Conservation (phyloP, 805 yeast species). For the Pichia sporocuriosa region DNA sequence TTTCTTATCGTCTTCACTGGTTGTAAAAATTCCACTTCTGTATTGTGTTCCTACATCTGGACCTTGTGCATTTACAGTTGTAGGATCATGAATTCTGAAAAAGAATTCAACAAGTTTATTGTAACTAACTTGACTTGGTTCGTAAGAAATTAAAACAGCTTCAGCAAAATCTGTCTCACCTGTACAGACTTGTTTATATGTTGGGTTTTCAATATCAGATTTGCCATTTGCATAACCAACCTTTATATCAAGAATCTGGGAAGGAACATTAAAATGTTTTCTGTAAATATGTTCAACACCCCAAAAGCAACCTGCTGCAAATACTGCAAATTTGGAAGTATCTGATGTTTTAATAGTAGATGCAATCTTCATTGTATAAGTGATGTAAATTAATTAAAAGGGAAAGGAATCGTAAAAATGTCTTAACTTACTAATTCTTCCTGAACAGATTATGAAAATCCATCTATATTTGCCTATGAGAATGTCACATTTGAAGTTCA, state of each 20-base stretch:
- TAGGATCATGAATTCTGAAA: constrained; percentile 92
- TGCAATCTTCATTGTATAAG: neutral
- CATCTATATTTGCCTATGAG: too few species aligned
- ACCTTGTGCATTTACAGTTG: constrained; percentile 77
- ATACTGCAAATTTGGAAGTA: constrained; percentile 47
- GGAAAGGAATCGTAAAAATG: too few species aligned
- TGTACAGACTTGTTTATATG: constrained; percentile 67
- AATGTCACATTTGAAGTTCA: too few species aligned
- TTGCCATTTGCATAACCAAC: constrained; percentile 91
- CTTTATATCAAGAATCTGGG: constrained; percentile 62
- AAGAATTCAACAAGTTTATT: constrained; percentile 71
- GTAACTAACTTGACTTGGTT: constrained; percentile 56
- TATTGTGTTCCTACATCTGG: constrained; percentile 87
- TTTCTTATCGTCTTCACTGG: constrained; percentile 41
- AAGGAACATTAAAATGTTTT: constrained; percentile 47
- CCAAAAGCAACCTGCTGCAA: constrained; percentile 74
- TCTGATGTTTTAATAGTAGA: constrained; percentile 19
- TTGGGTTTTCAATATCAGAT: constrained; percentile 35
- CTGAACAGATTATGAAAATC: too few species aligned
- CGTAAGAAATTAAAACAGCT: constrained; percentile 74
- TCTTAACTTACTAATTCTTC: too few species aligned
- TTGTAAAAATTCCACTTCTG: constrained; percentile 73
- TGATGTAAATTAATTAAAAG: too few species aligned
- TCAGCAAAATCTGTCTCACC: constrained; percentile 80
- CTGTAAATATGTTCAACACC: constrained; percentile 81